phyloP scores from a whole-genome alignment of 1,139 yeast genomes.

The Pichia sp. region DNA sequence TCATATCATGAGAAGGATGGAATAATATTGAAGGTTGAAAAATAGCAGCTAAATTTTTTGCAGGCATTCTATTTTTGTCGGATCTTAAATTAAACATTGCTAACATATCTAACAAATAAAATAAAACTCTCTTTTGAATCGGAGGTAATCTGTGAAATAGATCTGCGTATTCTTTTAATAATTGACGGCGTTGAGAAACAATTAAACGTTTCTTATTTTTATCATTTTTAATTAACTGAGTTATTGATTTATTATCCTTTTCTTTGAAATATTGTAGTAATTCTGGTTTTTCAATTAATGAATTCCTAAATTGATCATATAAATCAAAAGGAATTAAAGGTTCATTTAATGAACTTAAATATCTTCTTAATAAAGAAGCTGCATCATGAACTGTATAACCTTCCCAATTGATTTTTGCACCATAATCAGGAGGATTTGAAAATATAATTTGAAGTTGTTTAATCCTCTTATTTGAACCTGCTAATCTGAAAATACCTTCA shows the following conservation, averaged over 20 bases:
- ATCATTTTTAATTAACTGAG: background rate
- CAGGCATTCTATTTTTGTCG: conserved; percentile 80
- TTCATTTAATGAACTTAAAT: conserved; percentile 82
- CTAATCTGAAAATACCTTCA: conserved; percentile 90
- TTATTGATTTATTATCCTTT: conserved; percentile 22
- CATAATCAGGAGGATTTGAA: conserved; percentile 84
- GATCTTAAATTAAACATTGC: conserved; percentile 81
- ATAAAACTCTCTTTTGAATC: conserved; percentile 72
- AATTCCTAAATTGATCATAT: conserved; percentile 77
- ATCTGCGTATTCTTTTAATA: conserved; percentile 63
- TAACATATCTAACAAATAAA: conserved; percentile 79
- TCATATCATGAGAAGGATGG: conserved; percentile 88
- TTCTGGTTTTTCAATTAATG: conserved; percentile 55
- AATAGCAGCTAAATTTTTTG: conserved; percentile 88
- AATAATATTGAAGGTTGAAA: conserved; percentile 93
- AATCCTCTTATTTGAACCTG: conserved; percentile 85
- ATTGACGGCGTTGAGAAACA: conserved; percentile 49
- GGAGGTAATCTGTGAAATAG: conserved; percentile 64
- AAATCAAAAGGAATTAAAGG: conserved; percentile 78
- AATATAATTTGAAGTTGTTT: conserved; percentile 80
- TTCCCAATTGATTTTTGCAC: conserved; percentile 83
- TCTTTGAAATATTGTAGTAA: conserved; percentile 58
- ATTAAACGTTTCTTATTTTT: conserved; percentile 27
- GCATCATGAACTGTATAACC: conserved; percentile 98
- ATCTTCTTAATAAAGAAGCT: conserved; percentile 81